phyloP scores from a whole-genome alignment of 2,329 filamentous ascomycete species.

The Penicillium sp. region DNA sequence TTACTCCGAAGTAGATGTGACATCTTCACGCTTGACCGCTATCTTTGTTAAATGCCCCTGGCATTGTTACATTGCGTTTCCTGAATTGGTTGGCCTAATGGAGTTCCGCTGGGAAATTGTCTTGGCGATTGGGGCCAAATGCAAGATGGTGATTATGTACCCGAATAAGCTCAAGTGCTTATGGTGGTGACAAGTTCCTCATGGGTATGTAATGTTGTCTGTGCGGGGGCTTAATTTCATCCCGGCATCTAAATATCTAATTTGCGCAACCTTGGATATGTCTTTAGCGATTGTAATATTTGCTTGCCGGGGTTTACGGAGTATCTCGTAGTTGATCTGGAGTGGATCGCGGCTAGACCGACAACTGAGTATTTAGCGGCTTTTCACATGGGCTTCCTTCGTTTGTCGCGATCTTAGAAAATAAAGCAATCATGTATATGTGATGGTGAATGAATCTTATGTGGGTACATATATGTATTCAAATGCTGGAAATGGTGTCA shows the following conservation, averaged over 20 bases:
- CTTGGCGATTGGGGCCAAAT: background rate
- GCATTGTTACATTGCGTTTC: background rate
- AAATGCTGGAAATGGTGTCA: too few species aligned
- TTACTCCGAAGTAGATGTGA: background rate
- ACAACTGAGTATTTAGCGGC: background rate
- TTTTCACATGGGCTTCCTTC: background rate
- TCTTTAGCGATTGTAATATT: too few species aligned
- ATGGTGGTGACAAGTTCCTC: background rate
- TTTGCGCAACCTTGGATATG: background rate
- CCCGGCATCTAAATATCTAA: background rate
- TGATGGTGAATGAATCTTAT: too few species aligned
- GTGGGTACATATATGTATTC: too few species aligned
- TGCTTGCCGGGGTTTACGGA: background rate
- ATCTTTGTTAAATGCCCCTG: background rate
- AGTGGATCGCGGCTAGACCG: background rate
- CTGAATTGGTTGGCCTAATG: background rate
- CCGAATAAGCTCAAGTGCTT: background rate
- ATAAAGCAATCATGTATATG: too few species aligned
- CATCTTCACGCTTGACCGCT: background rate
- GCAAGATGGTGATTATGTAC: background rate
- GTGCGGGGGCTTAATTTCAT: background rate
- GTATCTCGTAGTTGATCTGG: background rate
- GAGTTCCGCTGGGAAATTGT: background rate
- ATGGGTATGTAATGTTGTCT: background rate
- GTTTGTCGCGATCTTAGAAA: too few species aligned